Conservation (phyloP, 371 early-diverging fungal species). For the Rhizopus delemar region DNA sequence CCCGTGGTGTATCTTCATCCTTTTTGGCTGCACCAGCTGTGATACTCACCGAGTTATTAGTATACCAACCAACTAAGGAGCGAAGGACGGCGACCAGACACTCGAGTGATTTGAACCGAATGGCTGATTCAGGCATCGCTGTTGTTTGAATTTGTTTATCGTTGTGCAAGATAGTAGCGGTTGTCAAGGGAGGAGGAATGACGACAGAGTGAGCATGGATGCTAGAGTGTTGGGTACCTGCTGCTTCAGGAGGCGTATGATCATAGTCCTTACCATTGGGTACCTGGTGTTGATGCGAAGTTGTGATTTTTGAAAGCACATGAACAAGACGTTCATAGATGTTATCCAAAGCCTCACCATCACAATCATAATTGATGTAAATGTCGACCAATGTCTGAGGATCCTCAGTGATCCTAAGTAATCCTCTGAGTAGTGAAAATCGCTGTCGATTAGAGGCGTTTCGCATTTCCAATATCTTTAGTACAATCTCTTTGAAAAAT, state of each 20-base stretch:
- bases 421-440: constrained; percentile 47
- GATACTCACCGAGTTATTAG: constrained; percentile 50
- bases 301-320: constrained; percentile 57
- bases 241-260: constrained; percentile 17
- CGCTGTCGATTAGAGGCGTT: constrained; percentile 56
- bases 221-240: constrained; percentile 17
- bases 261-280: constrained; percentile 41
- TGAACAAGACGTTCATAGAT: constrained; percentile 60
- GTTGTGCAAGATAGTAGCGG: constrained; percentile 45
- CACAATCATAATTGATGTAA: constrained; percentile 97
- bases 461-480: constrained; percentile 72
- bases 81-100: constrained; percentile 57
- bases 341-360: constrained; percentile 50
- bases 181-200: constrained; percentile 55
- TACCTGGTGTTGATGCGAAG: constrained; percentile 34
- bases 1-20: constrained; percentile 46
- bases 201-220: constrained; percentile 27
- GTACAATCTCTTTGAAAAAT: constrained; percentile 70
- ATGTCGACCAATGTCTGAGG: constrained; percentile 92
- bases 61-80: constrained; percentile 56
- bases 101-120: constrained; percentile 56
- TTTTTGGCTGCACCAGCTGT: constrained; percentile 26
- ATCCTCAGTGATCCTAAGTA: constrained; percentile 62
- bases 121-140: constrained; percentile 46
- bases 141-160: constrained; percentile 48